Base-by-base conservation (phyloP, 2,329 filamentous ascomycete genomes). In the Pseudogymnoascus sp. region DNA sequence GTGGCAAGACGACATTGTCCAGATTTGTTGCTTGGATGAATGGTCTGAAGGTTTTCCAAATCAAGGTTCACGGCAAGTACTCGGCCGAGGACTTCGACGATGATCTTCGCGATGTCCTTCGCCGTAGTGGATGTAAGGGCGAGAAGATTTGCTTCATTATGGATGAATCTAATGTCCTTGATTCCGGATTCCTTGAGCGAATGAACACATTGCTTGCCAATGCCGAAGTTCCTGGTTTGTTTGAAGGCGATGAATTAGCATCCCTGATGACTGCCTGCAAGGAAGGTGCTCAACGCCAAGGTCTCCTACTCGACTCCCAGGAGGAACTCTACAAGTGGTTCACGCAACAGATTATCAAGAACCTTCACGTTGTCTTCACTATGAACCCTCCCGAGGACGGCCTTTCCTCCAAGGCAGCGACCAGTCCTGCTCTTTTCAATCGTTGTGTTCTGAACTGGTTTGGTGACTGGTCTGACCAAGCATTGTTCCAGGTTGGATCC, bases 311-410 rank as follows among this genome's bases (percentile, higher is more conserved):
- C 1, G 94, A 99, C 76, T 97, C 94, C 1, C 92, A 96, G 67
- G 95, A 99, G 77, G 94, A 99, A 74, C 80, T 99, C n/a, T 99
- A 99, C 81, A 97, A 97, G 77, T 99, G 94, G 94, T 99, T 99
- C 77, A 99, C 95, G 0, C 90, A 96, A 69, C 94, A 99, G 74
- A 97, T 99, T 69, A 90, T 99, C 73, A 96, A 96, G 79, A 99
- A 99, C 71, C 78, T 99, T 39, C 94, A 99, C 70, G 94, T 99
- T 57, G 94, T 99, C 20, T 99, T 99, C 74, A 99, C 94, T 2
- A 99, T 99, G 94, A 99, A 99, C 74, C 94, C 94, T 12, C 95
- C 94, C 0, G 91, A 97, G 71, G 94, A 94, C 68, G 93, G 94
- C 0, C 78, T 99, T 7, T 94, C 90, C 1, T 96, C 91, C 32